Base-by-base conservation (phyloP, 768 basidiomycete species). In the Lyophyllum shimeji region DNA sequence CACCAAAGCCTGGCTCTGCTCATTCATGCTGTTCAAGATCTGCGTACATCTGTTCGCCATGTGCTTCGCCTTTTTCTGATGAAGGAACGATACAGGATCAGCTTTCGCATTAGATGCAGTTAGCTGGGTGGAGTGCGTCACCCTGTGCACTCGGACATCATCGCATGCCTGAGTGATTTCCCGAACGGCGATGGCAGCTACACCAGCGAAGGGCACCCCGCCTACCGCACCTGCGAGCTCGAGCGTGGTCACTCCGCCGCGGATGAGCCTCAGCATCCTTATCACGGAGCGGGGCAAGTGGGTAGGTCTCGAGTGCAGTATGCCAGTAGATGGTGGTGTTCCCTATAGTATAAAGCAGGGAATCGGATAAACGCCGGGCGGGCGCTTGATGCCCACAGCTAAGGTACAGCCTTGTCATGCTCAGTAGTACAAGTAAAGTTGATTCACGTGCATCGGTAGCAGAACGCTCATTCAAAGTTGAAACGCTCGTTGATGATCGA, bases 111-210 rank as follows among this genome's bases (percentile, higher is more conserved):
- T n/a, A 31, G 21, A 13, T n/a, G 4, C 15, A 13, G 24, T 24
- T 37, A 21, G 47, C 47, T 23, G 17, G 53, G 33, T 52, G 43
- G 57, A 48, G 21, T 37, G 37, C 46, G 60, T 55, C 49, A 82
- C 84, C 76, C 82, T 84, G 64, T 82, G 75, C 20, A 75, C 64
- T 20, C 71, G 63, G 18, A 84, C 72, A 53, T 82, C 70, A 7
- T 77, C 70, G 59, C 82, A 85, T 18, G 73, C 57, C 7, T 66
- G 54, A n/a, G 70, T 67, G 56, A 84, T 82, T 52, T 77, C 72
- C 57, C 77, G 70, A 8, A 83, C 59, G 0, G 75, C 57, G 52
- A 74, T 65, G 6, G 76, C 77, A 17, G 74, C 77, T 3, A 77
- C 71, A 0, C 78, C 71, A 24, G 76, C 74, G 43, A 75, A 77